Evolutionary conservation across 805 yeast species (phyloP).

Genomic region (Candida alai): DNA sequence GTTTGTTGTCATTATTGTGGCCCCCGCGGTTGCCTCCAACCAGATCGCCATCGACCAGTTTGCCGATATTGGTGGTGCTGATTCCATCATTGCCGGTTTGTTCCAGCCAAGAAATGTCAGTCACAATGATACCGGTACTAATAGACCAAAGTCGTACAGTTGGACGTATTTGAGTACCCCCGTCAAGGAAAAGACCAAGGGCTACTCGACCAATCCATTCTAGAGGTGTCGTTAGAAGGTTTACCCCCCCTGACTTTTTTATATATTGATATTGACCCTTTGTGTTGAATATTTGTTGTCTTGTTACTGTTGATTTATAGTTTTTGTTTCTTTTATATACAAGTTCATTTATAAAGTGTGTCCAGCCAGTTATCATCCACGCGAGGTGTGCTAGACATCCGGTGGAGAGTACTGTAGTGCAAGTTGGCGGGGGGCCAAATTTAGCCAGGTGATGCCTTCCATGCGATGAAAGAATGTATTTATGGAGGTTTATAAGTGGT

Average conservation of each 20-base stretch:
- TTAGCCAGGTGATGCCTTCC: no score
- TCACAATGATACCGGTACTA: conserved; percentile 74
- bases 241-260: no score
- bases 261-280: no score
- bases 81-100: conserved; percentile 56
- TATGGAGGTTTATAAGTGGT: no score
- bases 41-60: conserved; percentile 39
- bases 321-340: no score
- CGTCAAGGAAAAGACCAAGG: conserved; percentile 35
- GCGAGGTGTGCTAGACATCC: no score
- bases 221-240: conserved; percentile 32
- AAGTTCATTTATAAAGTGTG: no score
- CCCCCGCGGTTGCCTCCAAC: conserved; percentile 84
- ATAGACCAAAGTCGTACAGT: conserved; percentile 19
- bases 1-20: conserved; percentile 75
- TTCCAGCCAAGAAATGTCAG: conserved; percentile 84
- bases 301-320: neutral
- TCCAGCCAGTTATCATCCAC: no score
- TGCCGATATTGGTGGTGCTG: conserved; percentile 11
- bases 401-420: no score
- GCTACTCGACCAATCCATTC: conserved; percentile 56
- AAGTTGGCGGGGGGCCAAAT: no score
- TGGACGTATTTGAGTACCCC: conserved; percentile 46
- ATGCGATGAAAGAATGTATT: no score
- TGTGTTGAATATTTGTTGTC: no score